phyloP scores from a whole-genome alignment of 306 rosid species.

The Quercus gilva region DNA sequence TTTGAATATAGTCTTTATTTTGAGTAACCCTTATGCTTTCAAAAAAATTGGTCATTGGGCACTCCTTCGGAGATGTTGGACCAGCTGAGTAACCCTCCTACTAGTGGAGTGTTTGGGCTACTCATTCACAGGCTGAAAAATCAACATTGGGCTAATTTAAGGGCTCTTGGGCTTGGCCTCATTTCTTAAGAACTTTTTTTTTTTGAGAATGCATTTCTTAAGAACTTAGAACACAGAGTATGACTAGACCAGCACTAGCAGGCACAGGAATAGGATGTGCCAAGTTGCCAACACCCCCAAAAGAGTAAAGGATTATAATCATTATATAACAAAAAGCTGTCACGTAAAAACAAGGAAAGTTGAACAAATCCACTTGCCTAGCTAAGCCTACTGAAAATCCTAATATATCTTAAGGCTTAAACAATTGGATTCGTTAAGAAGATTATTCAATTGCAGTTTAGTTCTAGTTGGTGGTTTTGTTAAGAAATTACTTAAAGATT shows the following conservation, averaged over 20 bases:
- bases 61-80: not conserved
- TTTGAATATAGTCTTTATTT: no score
- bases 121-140: not conserved
- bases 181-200: not conserved
- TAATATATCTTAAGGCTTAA: constrained; percentile 20
- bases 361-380: not conserved
- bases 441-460: not conserved
- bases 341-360: not conserved
- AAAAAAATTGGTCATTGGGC: no score
- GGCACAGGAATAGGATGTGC: no score
- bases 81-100: not conserved
- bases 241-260: no score
- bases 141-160: not conserved
- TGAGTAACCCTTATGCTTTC: no score
- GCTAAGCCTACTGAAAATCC: not conserved
- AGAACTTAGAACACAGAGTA: no score
- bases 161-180: not conserved
- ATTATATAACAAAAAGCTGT: no score
- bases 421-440: constrained; percentile 36
- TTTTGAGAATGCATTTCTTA: not conserved
- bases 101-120: no score
- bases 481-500: constrained; percentile 16
- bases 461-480: constrained; percentile 31
- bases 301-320: no score
- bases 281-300: no score